Conservation (phyloP, 2,329 filamentous ascomycete species). For the Cladobotryum mycophilum region DNA sequence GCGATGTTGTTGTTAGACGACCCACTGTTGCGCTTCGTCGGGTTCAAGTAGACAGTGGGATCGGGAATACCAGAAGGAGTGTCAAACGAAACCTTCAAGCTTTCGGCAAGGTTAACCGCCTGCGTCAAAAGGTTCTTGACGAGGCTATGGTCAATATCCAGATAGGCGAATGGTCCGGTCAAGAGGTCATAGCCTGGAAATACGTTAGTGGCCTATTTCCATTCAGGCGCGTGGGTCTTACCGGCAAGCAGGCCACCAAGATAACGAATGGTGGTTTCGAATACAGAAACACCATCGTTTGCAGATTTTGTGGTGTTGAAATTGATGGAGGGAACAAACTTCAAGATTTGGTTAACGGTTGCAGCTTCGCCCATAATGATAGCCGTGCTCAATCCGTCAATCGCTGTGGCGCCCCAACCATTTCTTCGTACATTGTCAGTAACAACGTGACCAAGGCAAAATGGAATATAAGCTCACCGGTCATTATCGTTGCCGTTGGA, state of each 20-base stretch:
- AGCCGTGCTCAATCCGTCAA: slow-evolving; percentile 76
- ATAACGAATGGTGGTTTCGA: slow-evolving; percentile 88
- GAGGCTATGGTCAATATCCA: slow-evolving; percentile 37
- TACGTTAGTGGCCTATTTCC: neutral
- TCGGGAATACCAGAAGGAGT: slow-evolving; percentile 69
- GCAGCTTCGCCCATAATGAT: slow-evolving; percentile 65
- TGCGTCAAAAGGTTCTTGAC: slow-evolving; percentile 60
- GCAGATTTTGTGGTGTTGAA: slow-evolving; percentile 50
- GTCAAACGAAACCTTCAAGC: slow-evolving; percentile 70
- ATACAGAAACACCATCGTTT: slow-evolving; percentile 60
- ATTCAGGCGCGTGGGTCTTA: slow-evolving; percentile 17
- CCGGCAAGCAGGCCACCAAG: slow-evolving; percentile 74
- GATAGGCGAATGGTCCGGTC: slow-evolving; percentile 53
- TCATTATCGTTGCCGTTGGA: slow-evolving; percentile 61
- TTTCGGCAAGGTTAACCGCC: slow-evolving; percentile 62
- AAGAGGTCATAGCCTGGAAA: slow-evolving; percentile 61
- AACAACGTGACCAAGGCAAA: too few relatives aligned
- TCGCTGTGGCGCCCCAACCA: slow-evolving; percentile 76
- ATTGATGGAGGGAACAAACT: slow-evolving; percentile 64
- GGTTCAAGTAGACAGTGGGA: slow-evolving; percentile 58
- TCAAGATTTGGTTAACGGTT: slow-evolving; percentile 64
- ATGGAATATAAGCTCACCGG: slow-evolving; percentile 42
- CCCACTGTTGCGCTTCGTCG: slow-evolving; percentile 41
- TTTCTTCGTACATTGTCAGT: slow-evolving; percentile 46
- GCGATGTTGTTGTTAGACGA: slow-evolving; percentile 63